phyloP scores from a whole-genome alignment of 2,329 filamentous ascomycete genomes.

The Rhexocercosporidium sp. region DNA sequence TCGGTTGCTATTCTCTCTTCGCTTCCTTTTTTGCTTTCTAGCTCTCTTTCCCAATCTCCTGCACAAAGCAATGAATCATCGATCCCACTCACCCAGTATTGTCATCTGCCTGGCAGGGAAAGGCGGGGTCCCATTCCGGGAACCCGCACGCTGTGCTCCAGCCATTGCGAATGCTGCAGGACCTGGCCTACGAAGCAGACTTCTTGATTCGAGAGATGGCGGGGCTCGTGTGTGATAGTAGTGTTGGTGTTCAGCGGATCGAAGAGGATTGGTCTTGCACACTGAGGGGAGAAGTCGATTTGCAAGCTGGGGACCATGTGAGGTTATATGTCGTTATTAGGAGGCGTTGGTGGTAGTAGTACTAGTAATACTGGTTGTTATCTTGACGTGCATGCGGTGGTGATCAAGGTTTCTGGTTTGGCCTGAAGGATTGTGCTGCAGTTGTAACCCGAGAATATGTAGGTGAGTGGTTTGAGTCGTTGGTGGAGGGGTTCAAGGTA shows the following conservation, averaged over 20 bases:
- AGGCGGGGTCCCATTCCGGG: conserved; percentile 43
- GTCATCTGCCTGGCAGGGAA: conserved; percentile 55
- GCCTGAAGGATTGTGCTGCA: conserved; percentile 11
- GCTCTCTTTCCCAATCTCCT: background rate
- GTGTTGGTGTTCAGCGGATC: background rate
- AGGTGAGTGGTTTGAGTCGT: conserved; percentile 2
- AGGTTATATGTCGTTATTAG: conserved; percentile 21
- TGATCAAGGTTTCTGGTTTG: conserved; percentile 8
- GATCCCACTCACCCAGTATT: conserved; percentile 53
- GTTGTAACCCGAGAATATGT: conserved; percentile 4
- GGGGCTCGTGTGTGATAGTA: background rate
- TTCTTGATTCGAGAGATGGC: conserved; percentile 15
- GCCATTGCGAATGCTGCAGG: conserved; percentile 30
- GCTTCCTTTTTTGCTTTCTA: background rate
- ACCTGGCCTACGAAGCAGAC: conserved; percentile 15
- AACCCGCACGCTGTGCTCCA: conserved; percentile 35
- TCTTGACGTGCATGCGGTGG: conserved; percentile 1
- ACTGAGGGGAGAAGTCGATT: conserved; percentile 11
- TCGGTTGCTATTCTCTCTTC: background rate
- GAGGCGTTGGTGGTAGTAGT: too few relatives aligned
- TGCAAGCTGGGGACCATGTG: conserved; percentile 31
- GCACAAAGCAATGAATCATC: background rate
- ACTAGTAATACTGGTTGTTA: background rate
- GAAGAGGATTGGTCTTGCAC: conserved; percentile 9
- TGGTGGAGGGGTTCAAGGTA: background rate